Percentiles rank a stretch among this genome's conserved stretches.
Evolutionary conservation across 768 basidiomycete genomes (phyloP).

Genomic region (Lactarius evosmus): DNA sequence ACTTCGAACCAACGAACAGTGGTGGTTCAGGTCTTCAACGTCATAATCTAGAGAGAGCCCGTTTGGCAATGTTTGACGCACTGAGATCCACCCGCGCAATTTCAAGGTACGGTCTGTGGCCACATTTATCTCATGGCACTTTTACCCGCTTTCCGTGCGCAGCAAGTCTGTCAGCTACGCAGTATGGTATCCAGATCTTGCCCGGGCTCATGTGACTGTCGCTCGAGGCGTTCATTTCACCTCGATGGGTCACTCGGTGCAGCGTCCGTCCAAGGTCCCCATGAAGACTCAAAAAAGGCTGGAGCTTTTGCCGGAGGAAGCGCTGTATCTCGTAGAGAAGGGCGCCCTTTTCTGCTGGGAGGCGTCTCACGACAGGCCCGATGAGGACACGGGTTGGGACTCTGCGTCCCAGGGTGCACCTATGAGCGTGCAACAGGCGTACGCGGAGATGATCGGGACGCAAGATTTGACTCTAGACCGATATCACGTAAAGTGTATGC

Average conservation of each 20-base stretch:
- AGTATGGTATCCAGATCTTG: constrained; percentile 68
- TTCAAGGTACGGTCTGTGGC: constrained; percentile 52
- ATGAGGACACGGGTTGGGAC: constrained; percentile 40
- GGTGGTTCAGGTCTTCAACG: constrained; percentile 73
- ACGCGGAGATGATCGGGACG: constrained; percentile 75
- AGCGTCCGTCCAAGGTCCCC: constrained; percentile 41
- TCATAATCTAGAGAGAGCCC: constrained; percentile 73
- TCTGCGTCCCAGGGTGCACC: constrained; percentile 52
- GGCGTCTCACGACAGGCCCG: constrained; percentile 34
- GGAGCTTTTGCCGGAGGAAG: constrained; percentile 93
- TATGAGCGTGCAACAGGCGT: constrained; percentile 92
- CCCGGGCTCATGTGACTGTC: constrained; percentile 64
- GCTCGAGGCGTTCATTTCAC: constrained; percentile 81
- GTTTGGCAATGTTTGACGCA: constrained; percentile 85
- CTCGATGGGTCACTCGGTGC: constrained; percentile 75
- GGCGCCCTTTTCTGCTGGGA: constrained; percentile 87
- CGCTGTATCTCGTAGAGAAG: constrained; percentile 88
- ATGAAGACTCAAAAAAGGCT: constrained; percentile 58
- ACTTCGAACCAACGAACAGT: constrained; percentile 78
- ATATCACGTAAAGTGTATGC: constrained; percentile 64
- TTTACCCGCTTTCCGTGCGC: constrained; percentile 1
- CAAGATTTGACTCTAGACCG: constrained; percentile 77
- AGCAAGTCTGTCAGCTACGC: constrained; percentile 81
- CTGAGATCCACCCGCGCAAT: constrained; percentile 70
- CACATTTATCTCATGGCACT: constrained; percentile 1